Base-by-base conservation (phyloP, 2,329 filamentous ascomycete genomes). In the Macroventuria anomochaeta region DNA sequence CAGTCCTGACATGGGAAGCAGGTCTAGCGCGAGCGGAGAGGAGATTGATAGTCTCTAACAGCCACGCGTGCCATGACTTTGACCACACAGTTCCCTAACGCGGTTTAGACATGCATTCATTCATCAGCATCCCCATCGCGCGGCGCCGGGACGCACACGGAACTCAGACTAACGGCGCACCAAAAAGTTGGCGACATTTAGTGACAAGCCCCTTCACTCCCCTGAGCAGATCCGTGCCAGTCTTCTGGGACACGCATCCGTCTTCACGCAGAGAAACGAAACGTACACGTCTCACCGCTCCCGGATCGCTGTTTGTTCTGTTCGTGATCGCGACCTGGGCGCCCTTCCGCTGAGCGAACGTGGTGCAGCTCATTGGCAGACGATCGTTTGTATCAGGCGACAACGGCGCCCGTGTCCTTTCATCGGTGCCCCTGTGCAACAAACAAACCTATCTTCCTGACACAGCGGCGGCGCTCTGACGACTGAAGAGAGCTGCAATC, bases 71-170 rank as follows among this genome's bases (percentile, higher is more conserved):
- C 44, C 40, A 43, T 39, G 37, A 28, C 23, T 44, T 49, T 44
- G 51, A 54, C 51, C 49, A 51, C 40, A 39, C 34, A 28, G 7
- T 44, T 53, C 49, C 60, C 59, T 18, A 50, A 64, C 50, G 15
- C 40, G 54, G 65, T 13, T 47, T 63, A 58, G 61, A 53, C 56
- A 58, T 58, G 60, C 61, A 62, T 51, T 59, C 57, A 51, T 63
- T 53, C 58, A 53, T 42, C 29, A 44, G 18, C 51, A 44, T 34
- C 44, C 56, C 60, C 59, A 58, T 61, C 65, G 31, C 67, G 68
- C 68, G 66, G 68, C 67, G 61, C 54, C 68, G 69, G 69, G 65
- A 71, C 53, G 53, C 64, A 70, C 63, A 66, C 67, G 67, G 67
- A 63, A 58, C 53, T 46, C 46, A 55, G 58, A 55, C 67, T 69